These are phyloP conservation scores for Neurospora discreta DNA, from an alignment of 495 filamentous ascomycete species.

Conservation along the genomic window DNA sequence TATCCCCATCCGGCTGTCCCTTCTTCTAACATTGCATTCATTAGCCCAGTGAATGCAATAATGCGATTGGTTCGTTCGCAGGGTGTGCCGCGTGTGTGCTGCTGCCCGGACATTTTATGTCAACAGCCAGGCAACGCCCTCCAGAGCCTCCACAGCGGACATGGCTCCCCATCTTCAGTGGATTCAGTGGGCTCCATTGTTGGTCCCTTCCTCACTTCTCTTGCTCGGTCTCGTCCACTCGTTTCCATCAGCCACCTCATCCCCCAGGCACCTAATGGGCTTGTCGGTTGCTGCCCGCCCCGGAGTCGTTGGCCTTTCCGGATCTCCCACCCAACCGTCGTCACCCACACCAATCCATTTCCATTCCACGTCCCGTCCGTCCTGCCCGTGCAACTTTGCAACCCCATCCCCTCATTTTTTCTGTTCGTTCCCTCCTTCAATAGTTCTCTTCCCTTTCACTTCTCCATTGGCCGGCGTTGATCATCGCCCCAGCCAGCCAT, in stretches of 20 bases:
- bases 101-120: background rate
- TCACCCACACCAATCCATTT: background rate
- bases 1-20: background rate
- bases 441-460: conserved; percentile 12
- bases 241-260: background rate
- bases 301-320: background rate
- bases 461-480: conserved; percentile 12
- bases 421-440: conserved; percentile 11
- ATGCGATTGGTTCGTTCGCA: background rate
- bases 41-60: background rate
- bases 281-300: too few species aligned
- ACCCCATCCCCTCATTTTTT: conserved; percentile 13
- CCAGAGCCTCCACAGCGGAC: background rate
- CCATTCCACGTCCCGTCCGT: background rate
- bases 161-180: background rate
- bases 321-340: background rate
- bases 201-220: background rate
- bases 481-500: background rate
- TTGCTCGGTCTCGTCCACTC: background rate
- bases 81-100: background rate
- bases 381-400: background rate
- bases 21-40: background rate
- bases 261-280: too few species aligned
- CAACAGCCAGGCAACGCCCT: background rate
- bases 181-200: background rate